Conservation (phyloP, 2,329 filamentous ascomycete genomes). For the Fusarium clavum region DNA sequence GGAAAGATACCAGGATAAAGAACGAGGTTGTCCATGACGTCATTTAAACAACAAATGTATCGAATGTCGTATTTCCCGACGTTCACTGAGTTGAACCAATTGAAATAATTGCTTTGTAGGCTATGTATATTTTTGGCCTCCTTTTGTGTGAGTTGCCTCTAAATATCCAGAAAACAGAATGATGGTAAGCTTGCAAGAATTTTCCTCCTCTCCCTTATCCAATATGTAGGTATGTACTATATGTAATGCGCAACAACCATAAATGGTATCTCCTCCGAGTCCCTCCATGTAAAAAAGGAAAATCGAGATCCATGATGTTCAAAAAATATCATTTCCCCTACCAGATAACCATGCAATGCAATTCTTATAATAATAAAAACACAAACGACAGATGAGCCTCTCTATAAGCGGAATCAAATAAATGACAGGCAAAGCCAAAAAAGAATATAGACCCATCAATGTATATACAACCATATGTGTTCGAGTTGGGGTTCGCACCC, state of each 20-base stretch:
- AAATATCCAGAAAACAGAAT: constrained; percentile 26
- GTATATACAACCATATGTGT: constrained; percentile 41
- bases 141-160: constrained; percentile 13
- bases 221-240: constrained; percentile 36
- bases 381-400: constrained; percentile 26
- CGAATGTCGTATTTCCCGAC: not conserved
- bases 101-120: not conserved
- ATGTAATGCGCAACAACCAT: constrained; percentile 38
- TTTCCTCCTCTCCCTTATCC: constrained; percentile 23
- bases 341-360: constrained; percentile 42
- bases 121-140: constrained; percentile 19
- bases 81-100: not conserved
- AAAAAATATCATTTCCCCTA: constrained; percentile 26
- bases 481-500: constrained; percentile 42
- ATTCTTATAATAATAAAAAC: constrained; percentile 31
- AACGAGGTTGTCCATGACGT: constrained; percentile 15
- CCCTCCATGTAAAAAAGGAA: constrained; percentile 25
- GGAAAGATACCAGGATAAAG: constrained; percentile 6
- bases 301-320: constrained; percentile 31
- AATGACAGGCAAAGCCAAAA: constrained; percentile 17
- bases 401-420: constrained; percentile 30
- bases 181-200: constrained; percentile 30
- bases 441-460: constrained; percentile 22
- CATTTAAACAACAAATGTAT: not conserved
- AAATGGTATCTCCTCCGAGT: constrained; percentile 41